Percentiles rank a stretch among this genome's conserved stretches.
phyloP scores from a whole-genome alignment of 768 basidiomycete genomes.

The Lentinula sp. region DNA sequence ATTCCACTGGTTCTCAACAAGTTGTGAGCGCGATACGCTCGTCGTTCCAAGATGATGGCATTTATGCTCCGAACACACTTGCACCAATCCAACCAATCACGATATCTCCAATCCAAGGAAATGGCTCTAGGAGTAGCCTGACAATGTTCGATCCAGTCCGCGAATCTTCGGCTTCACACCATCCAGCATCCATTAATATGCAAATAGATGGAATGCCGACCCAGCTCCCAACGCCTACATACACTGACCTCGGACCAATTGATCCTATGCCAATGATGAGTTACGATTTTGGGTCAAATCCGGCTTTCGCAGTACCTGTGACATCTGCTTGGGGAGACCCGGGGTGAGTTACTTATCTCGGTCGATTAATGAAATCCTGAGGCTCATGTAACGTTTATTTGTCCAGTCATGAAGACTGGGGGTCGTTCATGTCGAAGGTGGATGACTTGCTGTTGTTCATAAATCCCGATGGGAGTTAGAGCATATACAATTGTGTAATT shows the following conservation, averaged over 20 bases:
- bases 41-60: neutral
- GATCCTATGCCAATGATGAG: neutral
- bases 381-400: neutral
- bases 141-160: neutral
- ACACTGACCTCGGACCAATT: neutral
- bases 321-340: neutral
- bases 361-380: neutral
- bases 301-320: neutral
- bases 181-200: neutral
- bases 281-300: neutral
- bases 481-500: no score
- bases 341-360: neutral
- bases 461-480: neutral
- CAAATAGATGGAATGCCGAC: neutral
- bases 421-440: neutral
- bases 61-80: neutral
- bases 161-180: neutral
- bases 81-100: neutral
- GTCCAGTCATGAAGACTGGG: neutral
- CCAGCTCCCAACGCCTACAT: neutral
- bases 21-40: neutral
- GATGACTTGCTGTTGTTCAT: neutral
- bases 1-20: neutral
- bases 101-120: neutral
- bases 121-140: neutral